Conservation (phyloP, 2,329 filamentous ascomycete species). For the Rugonectria rugulosa region DNA sequence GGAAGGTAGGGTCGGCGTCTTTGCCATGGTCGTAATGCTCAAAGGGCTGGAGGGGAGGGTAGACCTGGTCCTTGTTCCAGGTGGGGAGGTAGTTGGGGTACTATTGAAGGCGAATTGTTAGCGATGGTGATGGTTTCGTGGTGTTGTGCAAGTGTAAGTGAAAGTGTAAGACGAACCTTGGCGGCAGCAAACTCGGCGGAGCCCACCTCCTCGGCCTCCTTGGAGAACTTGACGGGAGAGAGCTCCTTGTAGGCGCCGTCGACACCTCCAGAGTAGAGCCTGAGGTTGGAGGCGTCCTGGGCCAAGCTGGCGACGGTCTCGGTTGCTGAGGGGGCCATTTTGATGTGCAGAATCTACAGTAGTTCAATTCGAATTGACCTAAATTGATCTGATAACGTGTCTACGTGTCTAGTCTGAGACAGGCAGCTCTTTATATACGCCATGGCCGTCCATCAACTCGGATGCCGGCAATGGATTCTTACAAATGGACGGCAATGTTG, state of each 20-base stretch:
- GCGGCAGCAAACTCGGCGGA: conserved; percentile 31
- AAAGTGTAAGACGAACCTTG: conserved; percentile 25
- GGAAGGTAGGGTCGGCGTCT: conserved; percentile 73
- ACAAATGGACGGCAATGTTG: conserved; percentile 18
- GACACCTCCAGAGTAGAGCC: conserved; percentile 38
- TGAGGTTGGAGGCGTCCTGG: conserved; percentile 31
- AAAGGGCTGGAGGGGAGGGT: conserved; percentile 72
- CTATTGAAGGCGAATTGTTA: conserved; percentile 36
- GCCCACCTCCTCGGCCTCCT: conserved; percentile 33
- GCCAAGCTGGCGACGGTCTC: conserved; percentile 25
- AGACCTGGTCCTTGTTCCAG: conserved; percentile 71
- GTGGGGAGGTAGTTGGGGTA: conserved; percentile 79
- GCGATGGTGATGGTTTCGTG: background rate
- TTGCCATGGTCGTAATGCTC: conserved; percentile 79
- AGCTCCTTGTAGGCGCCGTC: conserved; percentile 38
- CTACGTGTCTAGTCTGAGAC: background rate
- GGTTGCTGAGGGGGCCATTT: conserved; percentile 38
- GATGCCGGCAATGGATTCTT: conserved; percentile 20
- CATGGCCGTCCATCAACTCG: conserved; percentile 2
- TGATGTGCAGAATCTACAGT: background rate
- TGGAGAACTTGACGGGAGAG: conserved; percentile 26
- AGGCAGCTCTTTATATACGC: background rate
- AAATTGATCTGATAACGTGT: background rate
- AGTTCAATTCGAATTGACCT: background rate
- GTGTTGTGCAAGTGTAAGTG: background rate